These are phyloP conservation scores for Paramecium biaurelia DNA, from an alignment of 73 alveolate species.

Conservation along the genomic window DNA sequence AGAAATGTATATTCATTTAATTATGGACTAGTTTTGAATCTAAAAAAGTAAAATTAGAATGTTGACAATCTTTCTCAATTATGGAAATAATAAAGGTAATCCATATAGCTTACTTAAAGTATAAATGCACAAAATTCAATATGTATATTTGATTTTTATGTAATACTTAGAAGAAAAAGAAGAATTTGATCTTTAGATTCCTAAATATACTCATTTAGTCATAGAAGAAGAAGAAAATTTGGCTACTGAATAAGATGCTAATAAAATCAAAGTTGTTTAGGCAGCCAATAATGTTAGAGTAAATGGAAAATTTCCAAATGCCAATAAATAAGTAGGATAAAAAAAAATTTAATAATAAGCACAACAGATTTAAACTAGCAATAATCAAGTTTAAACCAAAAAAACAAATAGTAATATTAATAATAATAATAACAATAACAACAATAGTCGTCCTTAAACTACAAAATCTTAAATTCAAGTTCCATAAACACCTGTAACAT, in stretches of 20 bases:
- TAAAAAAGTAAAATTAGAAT: not conserved
- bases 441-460: not conserved
- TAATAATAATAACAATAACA: not conserved
- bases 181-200: not conserved
- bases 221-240: conserved; percentile 3
- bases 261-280: not conserved
- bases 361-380: not conserved
- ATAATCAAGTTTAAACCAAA: not conserved
- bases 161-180: not conserved
- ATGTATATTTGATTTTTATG: not conserved
- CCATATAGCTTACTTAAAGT: not conserved
- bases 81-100: not conserved
- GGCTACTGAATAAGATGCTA: not conserved
- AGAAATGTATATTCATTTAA: not conserved
- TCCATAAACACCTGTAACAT: not conserved
- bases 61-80: not conserved
- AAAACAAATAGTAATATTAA: not conserved
- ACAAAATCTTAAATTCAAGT: not conserved
- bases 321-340: not conserved
- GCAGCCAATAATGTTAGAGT: conserved; percentile 19
- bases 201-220: not conserved
- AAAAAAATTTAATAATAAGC: not conserved
- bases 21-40: not conserved
- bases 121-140: not conserved
- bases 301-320: not conserved